Evolutionary conservation across 805 yeast species (phyloP).

Genomic region (Barnettozyma sp.): DNA sequence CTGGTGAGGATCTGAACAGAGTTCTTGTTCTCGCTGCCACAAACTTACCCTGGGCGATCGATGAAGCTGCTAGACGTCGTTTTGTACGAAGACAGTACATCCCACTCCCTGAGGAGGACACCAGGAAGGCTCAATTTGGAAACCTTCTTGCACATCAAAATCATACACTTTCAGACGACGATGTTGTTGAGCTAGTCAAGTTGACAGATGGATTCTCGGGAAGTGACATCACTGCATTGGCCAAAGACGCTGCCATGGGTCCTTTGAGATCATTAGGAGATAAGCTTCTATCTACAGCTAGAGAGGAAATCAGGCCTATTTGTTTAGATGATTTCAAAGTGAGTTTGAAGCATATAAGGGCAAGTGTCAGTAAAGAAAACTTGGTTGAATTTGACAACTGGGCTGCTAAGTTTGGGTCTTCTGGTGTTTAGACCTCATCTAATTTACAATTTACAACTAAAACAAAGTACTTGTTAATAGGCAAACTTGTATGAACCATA

Average conservation of each 20-base stretch:
- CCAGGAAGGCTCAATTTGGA: constrained; percentile 65
- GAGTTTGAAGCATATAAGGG: constrained; percentile 70
- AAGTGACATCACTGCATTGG: constrained; percentile 88
- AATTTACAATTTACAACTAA: neutral
- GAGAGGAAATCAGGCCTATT: constrained; percentile 76
- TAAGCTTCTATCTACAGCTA: constrained; percentile 57
- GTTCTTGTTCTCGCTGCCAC: constrained; percentile 94
- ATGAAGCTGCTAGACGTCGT: constrained; percentile 94
- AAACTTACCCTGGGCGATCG: constrained; percentile 94
- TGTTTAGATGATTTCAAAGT: constrained; percentile 67
- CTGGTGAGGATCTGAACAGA: constrained; percentile 32
- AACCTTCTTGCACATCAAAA: constrained; percentile 64
- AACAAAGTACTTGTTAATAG: no score
- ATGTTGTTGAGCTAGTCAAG: constrained; percentile 51
- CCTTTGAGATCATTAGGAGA: constrained; percentile 90
- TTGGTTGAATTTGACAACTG: constrained; percentile 76
- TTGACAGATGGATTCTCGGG: constrained; percentile 87
- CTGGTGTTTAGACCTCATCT: constrained; percentile 55
- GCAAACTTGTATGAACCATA: no score
- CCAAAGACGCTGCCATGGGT: constrained; percentile 98
- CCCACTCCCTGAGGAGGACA: constrained; percentile 86
- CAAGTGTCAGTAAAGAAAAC: constrained; percentile 83
- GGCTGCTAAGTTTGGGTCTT: constrained; percentile 83
- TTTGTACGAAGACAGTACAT: constrained; percentile 90
- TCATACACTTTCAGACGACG: constrained; percentile 58